Percentiles rank a stretch among this genome's conserved stretches.
Conservation (phyloP, 1,139 yeast genomes). For the Kurtzmaniella quercitrusa region DNA sequence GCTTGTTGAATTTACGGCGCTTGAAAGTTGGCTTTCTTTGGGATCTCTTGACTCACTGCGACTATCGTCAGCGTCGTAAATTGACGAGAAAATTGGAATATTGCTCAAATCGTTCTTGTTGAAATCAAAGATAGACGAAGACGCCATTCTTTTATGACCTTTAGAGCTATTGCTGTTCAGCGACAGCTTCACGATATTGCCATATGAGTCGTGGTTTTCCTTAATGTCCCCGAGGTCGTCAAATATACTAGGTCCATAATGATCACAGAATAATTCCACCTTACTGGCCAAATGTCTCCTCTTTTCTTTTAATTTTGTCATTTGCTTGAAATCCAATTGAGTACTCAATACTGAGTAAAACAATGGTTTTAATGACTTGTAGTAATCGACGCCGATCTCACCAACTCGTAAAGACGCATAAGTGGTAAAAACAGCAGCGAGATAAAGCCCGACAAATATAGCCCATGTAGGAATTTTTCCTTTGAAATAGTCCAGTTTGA, state of each 20-base stretch:
- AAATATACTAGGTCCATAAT: slow-evolving; percentile 72
- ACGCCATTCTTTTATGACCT: slow-evolving; percentile 3
- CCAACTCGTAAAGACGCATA: slow-evolving; percentile 40
- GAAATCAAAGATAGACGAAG: slow-evolving; percentile 11
- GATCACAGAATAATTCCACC: slow-evolving; percentile 66
- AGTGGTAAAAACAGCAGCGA: slow-evolving; percentile 40
- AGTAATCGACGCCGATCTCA: slow-evolving; percentile 40
- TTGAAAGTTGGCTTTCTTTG: too few species aligned
- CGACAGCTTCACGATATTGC: slow-evolving; percentile 4
- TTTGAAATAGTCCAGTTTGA: slow-evolving; percentile 16
- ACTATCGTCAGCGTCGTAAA: slow-evolving; percentile 11
- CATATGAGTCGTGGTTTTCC: slow-evolving; percentile 20
- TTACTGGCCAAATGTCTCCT: slow-evolving; percentile 53
- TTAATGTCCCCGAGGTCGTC: slow-evolving; percentile 53
- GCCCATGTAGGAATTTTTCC: slow-evolving; percentile 8
- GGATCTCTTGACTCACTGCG: slow-evolving; percentile 3
- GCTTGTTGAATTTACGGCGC: too few species aligned
- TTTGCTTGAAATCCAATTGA: slow-evolving; percentile 32
- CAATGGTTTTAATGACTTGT: slow-evolving; percentile 36
- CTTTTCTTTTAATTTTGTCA: slow-evolving; percentile 51
- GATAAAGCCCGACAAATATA: slow-evolving; percentile 31
- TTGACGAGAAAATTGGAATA: slow-evolving; percentile 29
- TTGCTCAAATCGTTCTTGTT: slow-evolving; percentile 23
- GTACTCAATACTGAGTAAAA: slow-evolving; percentile 38
- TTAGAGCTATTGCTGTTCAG: slow-evolving; percentile 5